phyloP scores from a whole-genome alignment of 108 stramenopile species.

The Cyclotella sp. region DNA sequence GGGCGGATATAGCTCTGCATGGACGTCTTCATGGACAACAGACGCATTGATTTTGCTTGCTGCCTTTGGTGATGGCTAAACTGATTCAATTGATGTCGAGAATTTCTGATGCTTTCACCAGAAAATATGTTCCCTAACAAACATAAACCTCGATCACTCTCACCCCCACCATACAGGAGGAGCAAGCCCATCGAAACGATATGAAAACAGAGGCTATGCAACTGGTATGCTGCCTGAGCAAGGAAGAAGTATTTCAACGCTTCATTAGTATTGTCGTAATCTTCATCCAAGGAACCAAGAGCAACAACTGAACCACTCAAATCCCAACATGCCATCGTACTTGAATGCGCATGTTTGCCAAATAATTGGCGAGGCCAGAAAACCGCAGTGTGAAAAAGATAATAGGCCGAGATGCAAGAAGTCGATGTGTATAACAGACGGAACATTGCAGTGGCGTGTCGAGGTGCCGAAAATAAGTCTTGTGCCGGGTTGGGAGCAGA shows the following conservation, averaged over 20 bases:
- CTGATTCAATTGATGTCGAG: slow-evolving; percentile 6
- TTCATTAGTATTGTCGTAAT: slow-evolving; percentile 72
- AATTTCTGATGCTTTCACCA: not conserved
- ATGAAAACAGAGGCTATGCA: slow-evolving; percentile 80
- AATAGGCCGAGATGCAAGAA: slow-evolving; percentile 58
- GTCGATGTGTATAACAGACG: slow-evolving; percentile 61
- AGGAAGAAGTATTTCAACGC: slow-evolving; percentile 73
- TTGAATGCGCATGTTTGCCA: slow-evolving; percentile 57
- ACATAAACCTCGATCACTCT: not conserved
- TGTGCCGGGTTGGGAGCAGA: slow-evolving; percentile 22
- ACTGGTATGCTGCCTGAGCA: slow-evolving; percentile 79
- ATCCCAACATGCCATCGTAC: slow-evolving; percentile 83
- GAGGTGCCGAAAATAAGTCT: slow-evolving; percentile 74
- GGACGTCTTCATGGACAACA: slow-evolving; percentile 51
- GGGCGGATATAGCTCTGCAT: slow-evolving; percentile 55
- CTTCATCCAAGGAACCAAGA: slow-evolving; percentile 56
- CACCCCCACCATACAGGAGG: slow-evolving; percentile 42
- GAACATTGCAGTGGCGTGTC: slow-evolving; percentile 83
- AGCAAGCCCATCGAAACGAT: slow-evolving; percentile 63
- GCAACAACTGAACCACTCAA: slow-evolving; percentile 60
- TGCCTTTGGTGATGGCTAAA: slow-evolving; percentile 15
- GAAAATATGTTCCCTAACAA: not conserved
- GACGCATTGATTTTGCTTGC: slow-evolving; percentile 11
- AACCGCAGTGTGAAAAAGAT: slow-evolving; percentile 61
- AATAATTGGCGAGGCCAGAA: slow-evolving; percentile 81